A percentile compares a stretch with the other conserved stretches of the same genome.
phyloP scores from a whole-genome alignment of 2,329 filamentous ascomycete genomes.

The Calonectria hongkongensis region DNA sequence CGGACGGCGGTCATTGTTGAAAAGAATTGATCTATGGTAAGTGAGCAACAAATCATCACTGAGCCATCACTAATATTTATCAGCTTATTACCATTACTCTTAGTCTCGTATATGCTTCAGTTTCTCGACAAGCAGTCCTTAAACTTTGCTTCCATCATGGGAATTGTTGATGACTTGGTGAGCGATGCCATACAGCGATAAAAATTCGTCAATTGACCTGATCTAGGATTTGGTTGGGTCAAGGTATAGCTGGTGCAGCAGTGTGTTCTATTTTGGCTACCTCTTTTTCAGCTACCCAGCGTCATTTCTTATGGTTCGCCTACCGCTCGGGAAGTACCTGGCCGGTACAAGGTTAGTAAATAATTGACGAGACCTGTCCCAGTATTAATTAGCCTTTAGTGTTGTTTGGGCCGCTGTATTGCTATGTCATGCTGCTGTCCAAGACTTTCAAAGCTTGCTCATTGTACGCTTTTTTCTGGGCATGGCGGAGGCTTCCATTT shows the following conservation, averaged over 20 bases:
- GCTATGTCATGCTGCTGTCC: slow-evolving; percentile 47
- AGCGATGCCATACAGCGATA: rapidly evolving
- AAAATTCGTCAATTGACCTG: neutral
- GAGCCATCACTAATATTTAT: neutral
- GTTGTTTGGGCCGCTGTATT: slow-evolving; percentile 47
- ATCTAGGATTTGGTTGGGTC: slow-evolving; percentile 42
- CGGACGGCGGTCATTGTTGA: slow-evolving; percentile 18
- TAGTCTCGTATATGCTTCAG: slow-evolving; percentile 51
- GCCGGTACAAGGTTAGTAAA: slow-evolving; percentile 30
- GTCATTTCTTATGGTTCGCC: slow-evolving; percentile 49
- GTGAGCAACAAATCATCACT: neutral
- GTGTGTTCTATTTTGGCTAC: slow-evolving; percentile 51
- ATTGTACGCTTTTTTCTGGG: slow-evolving; percentile 49
- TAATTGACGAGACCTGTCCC: too few relatives aligned
- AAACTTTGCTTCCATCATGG: slow-evolving; percentile 52
- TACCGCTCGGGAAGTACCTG: slow-evolving; percentile 47
- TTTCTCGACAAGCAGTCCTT: slow-evolving; percentile 52
- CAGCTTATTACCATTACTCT: slow-evolving; percentile 46
- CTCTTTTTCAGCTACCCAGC: slow-evolving; percentile 51
- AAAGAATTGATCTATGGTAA: slow-evolving; percentile 48
- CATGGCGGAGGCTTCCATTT: slow-evolving; percentile 51
- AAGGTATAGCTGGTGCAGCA: slow-evolving; percentile 50
- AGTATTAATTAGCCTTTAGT: neutral
- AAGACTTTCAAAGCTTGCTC: slow-evolving; percentile 43
- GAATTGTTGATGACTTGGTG: slow-evolving; percentile 49